Evolutionary conservation across 108 stramenopile genomes (phyloP), one percentile per base, ranked within the genome.

Genomic region (Aurantiochytrium sp.): DNA sequence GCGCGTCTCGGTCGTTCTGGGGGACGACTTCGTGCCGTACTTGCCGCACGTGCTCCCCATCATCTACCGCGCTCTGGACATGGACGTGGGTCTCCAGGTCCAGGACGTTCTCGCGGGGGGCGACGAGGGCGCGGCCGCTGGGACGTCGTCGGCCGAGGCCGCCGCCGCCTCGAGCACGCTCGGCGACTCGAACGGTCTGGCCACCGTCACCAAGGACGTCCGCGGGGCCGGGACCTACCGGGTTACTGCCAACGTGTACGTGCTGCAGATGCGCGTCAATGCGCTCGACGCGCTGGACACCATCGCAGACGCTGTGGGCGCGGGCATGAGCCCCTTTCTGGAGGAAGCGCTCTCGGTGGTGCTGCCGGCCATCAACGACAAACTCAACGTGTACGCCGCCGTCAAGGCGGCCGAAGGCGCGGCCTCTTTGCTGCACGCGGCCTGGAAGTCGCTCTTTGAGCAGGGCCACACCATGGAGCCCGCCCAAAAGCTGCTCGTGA

Each of bases 391-490:
- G 42, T 41, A 81, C n/a, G 73, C 73, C 30, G 73, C 73, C 27
- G 45, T 81, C 24, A 48, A 81, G 42, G 73, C 73, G 6, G 73
- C 73, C 17, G 45, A 81, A 41, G 73, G 42, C 17, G 73, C 42
- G 2, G 73, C 73, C n/a, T 41, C 73, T 12, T 24, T 81, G 39
- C 45, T 81, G 42, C 39, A 81, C n/a, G 73, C 73, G 8, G 45
- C 73, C 73, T 81, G 73, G 73, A 48, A 81, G 73, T 81, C 73
- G 21, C 73, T 81, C 73, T 81, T 81, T 48, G 42, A 48, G 45
- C 73, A 81, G 73, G 73, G 73, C n/a, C 73, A 81, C 2, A 27
- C 73, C 45, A 81, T 81, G 73, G 73, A 81, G 73, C 73, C 73
- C 45, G 73, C 73, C 19, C 73, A 81, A 48, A 81, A 81, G 45